A percentile compares a stretch with the other conserved stretches of the same genome.
These are phyloP conservation scores for Tetracladium marchalianum DNA, from an alignment of 495 filamentous ascomycete genomes.

Conservation along the genomic window DNA sequence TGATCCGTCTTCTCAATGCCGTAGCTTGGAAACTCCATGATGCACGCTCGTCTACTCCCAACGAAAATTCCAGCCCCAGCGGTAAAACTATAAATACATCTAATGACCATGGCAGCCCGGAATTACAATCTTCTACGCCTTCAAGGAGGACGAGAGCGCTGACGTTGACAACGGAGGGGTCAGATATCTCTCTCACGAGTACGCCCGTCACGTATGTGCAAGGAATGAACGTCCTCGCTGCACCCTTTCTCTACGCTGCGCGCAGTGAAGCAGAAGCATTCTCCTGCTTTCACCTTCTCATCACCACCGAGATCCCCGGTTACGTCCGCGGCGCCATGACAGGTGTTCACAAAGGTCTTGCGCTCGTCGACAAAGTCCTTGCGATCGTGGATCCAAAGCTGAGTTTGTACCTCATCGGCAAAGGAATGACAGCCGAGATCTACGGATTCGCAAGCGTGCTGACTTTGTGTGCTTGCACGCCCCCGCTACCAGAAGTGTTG, in stretches of 20 bases:
- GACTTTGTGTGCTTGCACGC: constrained; percentile 91
- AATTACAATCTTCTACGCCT: constrained; percentile 32
- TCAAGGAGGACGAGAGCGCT: constrained; percentile 37
- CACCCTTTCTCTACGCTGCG: constrained; percentile 92
- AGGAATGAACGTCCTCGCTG: constrained; percentile 99
- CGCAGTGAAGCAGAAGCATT: constrained; percentile 93
- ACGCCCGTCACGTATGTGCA: constrained; percentile 87
- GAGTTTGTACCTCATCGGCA: constrained; percentile 68
- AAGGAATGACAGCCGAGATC: constrained; percentile 82
- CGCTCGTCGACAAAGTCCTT: constrained; percentile 82
- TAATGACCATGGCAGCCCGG: constrained; percentile 21
- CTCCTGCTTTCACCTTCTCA: constrained; percentile 77
- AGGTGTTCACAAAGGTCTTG: constrained; percentile 85
- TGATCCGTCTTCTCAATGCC: constrained; percentile 94
- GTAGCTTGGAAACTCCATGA: constrained; percentile 91
- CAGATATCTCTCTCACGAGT: constrained; percentile 33
- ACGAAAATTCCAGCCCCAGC: constrained; percentile 2
- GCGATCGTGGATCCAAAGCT: constrained; percentile 86
- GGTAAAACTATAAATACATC: constrained; percentile 10
- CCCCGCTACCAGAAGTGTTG: constrained; percentile 90
- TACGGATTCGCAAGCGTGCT: constrained; percentile 97
- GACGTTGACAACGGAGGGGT: constrained; percentile 49
- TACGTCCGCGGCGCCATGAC: constrained; percentile 97
- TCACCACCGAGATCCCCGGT: constrained; percentile 81
- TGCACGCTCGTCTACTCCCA: constrained; percentile 20